phyloP scores from a whole-genome alignment of 2,329 filamentous ascomycete genomes.

The Colletotrichum aenigma region DNA sequence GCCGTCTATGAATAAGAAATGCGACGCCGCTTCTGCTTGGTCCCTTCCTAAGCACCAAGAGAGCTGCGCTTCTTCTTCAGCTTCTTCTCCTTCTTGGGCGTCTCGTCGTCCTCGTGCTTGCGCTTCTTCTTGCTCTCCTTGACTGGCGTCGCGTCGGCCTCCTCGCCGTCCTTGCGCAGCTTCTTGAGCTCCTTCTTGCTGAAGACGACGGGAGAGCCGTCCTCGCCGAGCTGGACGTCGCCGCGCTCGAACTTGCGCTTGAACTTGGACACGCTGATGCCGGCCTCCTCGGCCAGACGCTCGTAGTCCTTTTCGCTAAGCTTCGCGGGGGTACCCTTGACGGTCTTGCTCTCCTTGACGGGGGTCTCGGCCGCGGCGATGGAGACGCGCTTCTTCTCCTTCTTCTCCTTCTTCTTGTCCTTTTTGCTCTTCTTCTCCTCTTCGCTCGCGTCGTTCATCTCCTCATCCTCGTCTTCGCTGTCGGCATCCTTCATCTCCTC shows the following conservation, averaged over 20 bases:
- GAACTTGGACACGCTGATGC: constrained; percentile 77
- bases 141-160: constrained; percentile 44
- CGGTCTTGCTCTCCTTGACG: constrained; percentile 32
- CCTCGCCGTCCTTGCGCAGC: constrained; percentile 65
- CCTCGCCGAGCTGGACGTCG: constrained; percentile 69
- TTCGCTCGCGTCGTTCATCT: constrained; percentile 41
- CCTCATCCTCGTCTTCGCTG: constrained; percentile 42
- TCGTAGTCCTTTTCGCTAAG: constrained; percentile 62
- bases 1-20: constrained; percentile 21
- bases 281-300: constrained; percentile 67
- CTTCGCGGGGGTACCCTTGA: constrained; percentile 32
- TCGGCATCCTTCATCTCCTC: constrained; percentile 39
- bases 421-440: constrained; percentile 41
- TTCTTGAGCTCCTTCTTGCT: constrained; percentile 83
- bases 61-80: constrained; percentile 48
- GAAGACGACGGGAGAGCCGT: constrained; percentile 69
- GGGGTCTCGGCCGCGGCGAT: constrained; percentile 32
- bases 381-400: constrained; percentile 30
- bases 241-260: constrained; percentile 79
- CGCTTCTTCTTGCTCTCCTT: constrained; percentile 71
- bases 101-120: constrained; percentile 71
- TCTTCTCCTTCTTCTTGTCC: constrained; percentile 41
- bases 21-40: constrained; percentile 20
- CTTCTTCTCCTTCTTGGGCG: constrained; percentile 67
- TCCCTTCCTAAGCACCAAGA: constrained; percentile 18